Percentiles rank a stretch among this genome's conserved stretches.
Conservation (phyloP, 2,329 filamentous ascomycete species). For the Arthrobotrys iridis region DNA sequence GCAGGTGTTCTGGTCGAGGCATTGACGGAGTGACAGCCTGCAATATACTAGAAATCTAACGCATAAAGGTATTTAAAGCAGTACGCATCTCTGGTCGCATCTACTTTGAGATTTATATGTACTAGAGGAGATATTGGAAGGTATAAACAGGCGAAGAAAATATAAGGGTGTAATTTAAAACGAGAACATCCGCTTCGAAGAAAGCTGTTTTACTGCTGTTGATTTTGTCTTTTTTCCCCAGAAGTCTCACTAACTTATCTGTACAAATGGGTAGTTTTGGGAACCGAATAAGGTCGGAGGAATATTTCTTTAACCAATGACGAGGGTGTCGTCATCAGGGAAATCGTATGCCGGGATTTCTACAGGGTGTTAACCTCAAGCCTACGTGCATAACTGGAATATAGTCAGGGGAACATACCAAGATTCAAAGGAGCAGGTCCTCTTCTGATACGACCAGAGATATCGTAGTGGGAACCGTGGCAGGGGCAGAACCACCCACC, state of each 20-base stretch:
- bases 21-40: slow-evolving; percentile 24
- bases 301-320: slow-evolving; percentile 80
- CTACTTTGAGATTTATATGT: slow-evolving; percentile 44
- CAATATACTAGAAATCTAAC: background rate
- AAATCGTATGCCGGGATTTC: slow-evolving; percentile 95
- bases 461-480: slow-evolving; percentile 99
- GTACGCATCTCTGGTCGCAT: background rate
- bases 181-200: slow-evolving; percentile 38
- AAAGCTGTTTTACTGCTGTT: slow-evolving; percentile 13
- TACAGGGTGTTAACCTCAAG: slow-evolving; percentile 61
- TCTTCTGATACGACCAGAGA: slow-evolving; percentile 97
- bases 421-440: slow-evolving; percentile 97
- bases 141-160: slow-evolving; percentile 43
- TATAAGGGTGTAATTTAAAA: slow-evolving; percentile 16
- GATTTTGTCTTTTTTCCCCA: slow-evolving; percentile 6
- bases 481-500: slow-evolving; percentile 99
- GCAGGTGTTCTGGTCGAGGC: slow-evolving; percentile 72
- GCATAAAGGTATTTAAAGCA: background rate
- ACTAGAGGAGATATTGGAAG: slow-evolving; percentile 53
- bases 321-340: slow-evolving; percentile 83
- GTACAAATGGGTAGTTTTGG: slow-evolving; percentile 25
- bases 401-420: slow-evolving; percentile 72
- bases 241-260: slow-evolving; percentile 46
- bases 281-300: background rate
- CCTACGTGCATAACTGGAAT: slow-evolving; percentile 68